Evolutionary conservation across 2,329 filamentous ascomycete genomes (phyloP), one percentile per base, ranked within the genome.

Genomic region (Periconia macrospinosa): DNA sequence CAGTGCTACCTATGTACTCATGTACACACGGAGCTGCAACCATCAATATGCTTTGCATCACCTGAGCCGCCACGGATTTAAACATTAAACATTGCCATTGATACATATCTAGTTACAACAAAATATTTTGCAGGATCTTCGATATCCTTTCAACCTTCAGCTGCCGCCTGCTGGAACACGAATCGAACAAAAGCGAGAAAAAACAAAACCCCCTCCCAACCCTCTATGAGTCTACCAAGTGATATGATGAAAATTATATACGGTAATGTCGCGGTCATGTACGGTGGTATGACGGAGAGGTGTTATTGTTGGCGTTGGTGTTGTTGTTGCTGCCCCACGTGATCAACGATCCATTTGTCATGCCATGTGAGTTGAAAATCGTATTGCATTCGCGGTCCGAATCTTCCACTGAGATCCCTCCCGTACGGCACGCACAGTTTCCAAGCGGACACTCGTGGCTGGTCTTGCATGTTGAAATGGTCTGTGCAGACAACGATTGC

Each of bases 341-440:
- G 30, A 56, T 37, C 47, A 60, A 17, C 6, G 58, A 48, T 8
- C 58, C 58, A 49, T 45, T 47, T 2, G 20, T 27, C 40, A 30
- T 41, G 9, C 33, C 33, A 6, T 54, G 14, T 10, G 20, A 23
- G 40, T 70, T 70, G 30, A 61, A 64, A 11, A 70, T 63, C 7
- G 57, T 69, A n/a, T 68, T 68, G 40, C 67, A 70, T 52, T 65
- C 49, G 13, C 54, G 41, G 5, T 50, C 45, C 15, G 63, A 58
- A 17, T 65, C 59, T 2, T 45, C 42, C 5, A 56, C 58, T 1
- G 58, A 58, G 8, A 69, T 61, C 5, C 33, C 43, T 8, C 60
- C 62, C 2, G 20, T 18, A 1, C 33, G 44, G 9, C 59, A 57
- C 18, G 56, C 58, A 47, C 68, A 71, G 18, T 71, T 71, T 9